These are phyloP conservation scores for Rhodotorula sp. DNA, from an alignment of 1,284 basidiomycete genomes.

Conservation along the genomic window DNA sequence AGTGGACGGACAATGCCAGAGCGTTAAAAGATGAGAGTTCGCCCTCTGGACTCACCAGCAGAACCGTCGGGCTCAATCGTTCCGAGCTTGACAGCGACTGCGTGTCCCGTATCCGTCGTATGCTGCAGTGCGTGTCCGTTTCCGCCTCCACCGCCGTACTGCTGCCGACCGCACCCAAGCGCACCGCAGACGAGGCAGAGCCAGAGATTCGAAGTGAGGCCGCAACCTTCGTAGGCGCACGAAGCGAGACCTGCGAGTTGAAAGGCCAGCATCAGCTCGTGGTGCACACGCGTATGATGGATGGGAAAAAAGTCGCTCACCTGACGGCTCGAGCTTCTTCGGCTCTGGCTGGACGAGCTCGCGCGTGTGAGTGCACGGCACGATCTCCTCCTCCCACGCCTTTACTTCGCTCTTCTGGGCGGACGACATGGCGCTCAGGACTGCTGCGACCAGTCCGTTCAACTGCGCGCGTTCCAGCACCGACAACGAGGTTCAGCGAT, in stretches of 20 bases:
- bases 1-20: not conserved
- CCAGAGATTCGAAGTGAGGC: constrained; percentile 88
- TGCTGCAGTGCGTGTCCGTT: constrained; percentile 89
- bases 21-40: not conserved
- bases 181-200: constrained; percentile 90
- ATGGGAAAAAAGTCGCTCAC: constrained; percentile 46
- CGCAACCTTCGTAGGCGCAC: constrained; percentile 56
- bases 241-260: constrained; percentile 62
- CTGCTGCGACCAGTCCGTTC: constrained; percentile 61
- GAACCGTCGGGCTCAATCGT: constrained; percentile 94
- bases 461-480: constrained; percentile 32
- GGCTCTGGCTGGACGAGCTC: constrained; percentile 66
- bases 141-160: constrained; percentile 80
- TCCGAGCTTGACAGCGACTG: constrained; percentile 87
- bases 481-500: not conserved
- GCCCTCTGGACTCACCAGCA: constrained; percentile 61
- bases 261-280: not conserved
- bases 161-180: constrained; percentile 86
- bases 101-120: constrained; percentile 71
- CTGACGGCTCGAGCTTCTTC: constrained; percentile 59
- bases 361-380: constrained; percentile 80
- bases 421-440: constrained; percentile 81
- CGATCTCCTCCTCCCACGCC: constrained; percentile 95
- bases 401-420: constrained; percentile 90
- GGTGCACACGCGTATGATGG: no score